phyloP scores from a whole-genome alignment of 2,329 filamentous ascomycete species.

The Fusarium coicis region DNA sequence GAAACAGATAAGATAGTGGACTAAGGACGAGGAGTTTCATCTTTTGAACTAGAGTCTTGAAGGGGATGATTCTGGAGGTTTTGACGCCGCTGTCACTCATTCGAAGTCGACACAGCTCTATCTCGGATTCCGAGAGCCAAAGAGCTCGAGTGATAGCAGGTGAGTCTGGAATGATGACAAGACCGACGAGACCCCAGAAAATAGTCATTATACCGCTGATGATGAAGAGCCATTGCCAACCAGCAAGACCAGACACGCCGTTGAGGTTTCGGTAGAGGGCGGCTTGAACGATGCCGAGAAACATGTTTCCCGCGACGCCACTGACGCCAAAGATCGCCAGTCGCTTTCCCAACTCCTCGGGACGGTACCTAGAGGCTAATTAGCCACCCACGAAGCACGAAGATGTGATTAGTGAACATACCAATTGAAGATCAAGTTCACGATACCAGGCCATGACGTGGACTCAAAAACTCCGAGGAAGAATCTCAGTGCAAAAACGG shows the following conservation, averaged over 20 bases:
- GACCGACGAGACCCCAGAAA: constrained; percentile 36
- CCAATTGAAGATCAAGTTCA: constrained; percentile 39
- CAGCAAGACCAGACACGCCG: constrained; percentile 31
- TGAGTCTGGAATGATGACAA: constrained; percentile 36
- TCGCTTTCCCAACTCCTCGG: constrained; percentile 37
- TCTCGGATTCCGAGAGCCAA: constrained; percentile 19
- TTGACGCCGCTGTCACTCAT: constrained; percentile 35
- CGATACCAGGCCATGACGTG: constrained; percentile 39
- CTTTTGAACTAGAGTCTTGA: constrained; percentile 26
- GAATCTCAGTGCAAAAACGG: constrained; percentile 29
- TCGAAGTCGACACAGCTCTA: constrained; percentile 19
- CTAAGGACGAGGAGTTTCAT: constrained; percentile 28
- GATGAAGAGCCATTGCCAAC: constrained; percentile 41
- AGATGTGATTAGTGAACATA: not conserved
- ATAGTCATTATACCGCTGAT: constrained; percentile 36
- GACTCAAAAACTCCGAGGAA: constrained; percentile 40
- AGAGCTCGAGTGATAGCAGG: constrained; percentile 36
- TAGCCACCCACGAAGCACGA: fast-evolving
- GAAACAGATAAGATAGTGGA: constrained; percentile 45
- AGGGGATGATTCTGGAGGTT: constrained; percentile 32
- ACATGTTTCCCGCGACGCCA: constrained; percentile 41
- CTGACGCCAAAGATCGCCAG: constrained; percentile 41
- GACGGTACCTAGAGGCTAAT: constrained; percentile 20
- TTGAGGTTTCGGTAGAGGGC: constrained; percentile 37
- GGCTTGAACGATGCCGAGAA: constrained; percentile 38